Evolutionary conservation across 495 filamentous ascomycete species (phyloP).

Genomic region (Penicillium egyptiacum): DNA sequence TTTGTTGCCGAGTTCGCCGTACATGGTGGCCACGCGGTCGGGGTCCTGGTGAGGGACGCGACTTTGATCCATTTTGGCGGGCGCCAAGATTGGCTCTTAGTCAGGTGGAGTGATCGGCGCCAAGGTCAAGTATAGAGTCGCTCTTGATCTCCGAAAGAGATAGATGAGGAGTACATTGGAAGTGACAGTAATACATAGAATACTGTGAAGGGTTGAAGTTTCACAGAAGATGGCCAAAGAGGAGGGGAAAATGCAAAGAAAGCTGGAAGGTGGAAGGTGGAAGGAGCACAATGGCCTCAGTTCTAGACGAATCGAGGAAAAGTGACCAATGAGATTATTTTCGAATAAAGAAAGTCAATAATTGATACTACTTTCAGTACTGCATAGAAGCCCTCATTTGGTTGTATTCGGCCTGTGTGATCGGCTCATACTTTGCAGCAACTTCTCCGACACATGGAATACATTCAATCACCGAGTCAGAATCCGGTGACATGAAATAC

Average conservation of each 20-base stretch:
- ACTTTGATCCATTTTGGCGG: conserved; percentile 24
- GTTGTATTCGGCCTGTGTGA: conserved; percentile 52
- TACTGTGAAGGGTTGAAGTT: neutral
- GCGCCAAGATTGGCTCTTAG: conserved; percentile 29
- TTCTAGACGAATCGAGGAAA: neutral
- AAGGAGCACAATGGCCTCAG: neutral
- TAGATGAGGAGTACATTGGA: neutral
- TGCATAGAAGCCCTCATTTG: conserved; percentile 53
- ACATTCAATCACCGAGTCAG: conserved; percentile 54
- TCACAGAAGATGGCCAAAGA: neutral
- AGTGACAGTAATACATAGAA: neutral
- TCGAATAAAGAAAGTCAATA: neutral
- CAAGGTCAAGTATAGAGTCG: conserved; percentile 12
- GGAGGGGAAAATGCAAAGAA: neutral
- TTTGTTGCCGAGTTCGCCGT: conserved; percentile 89
- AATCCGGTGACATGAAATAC: conserved; percentile 59
- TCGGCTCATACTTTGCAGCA: conserved; percentile 52
- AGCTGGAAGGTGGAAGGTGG: conserved; percentile 2
- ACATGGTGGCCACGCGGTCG: conserved; percentile 59
- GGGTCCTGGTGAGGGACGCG: conserved; percentile 26
- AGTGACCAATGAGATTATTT: neutral
- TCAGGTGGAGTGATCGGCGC: conserved; percentile 23
- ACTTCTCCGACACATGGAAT: conserved; percentile 46
- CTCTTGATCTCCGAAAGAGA: neutral
- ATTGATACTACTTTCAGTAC: conserved; percentile 30